Base-by-base conservation (phyloP, 169 alveolate species). In the Theileria annulata region DNA sequence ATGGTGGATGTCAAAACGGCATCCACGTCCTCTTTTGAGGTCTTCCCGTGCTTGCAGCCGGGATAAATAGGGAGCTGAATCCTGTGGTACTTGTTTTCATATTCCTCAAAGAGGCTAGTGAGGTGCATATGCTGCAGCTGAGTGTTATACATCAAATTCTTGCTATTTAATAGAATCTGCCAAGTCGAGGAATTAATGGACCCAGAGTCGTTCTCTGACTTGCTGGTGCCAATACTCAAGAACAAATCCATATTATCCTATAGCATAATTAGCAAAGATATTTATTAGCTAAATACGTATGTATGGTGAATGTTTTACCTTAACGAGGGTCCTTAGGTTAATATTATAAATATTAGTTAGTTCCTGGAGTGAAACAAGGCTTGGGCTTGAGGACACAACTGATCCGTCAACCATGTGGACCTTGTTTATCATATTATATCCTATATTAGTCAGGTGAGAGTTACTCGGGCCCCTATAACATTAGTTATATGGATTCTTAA, bases 331-430 rank as follows among this genome's bases (percentile, higher is more conserved):
- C 69, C 86, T 30, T 27, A 82, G 71, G 63, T 75, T 37, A 60
- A 51, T 51, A 27, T 79, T 79, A 68, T 82, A 82, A 9, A 82
- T 33, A 31, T 54, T 75, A 49, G 81, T 42, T 15, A 72, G 76
- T 59, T 91, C 95, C 76, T 88, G 94, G 63, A 91, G 78, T 17
- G 95, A 94, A n/a, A 91, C 86, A 13, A 90, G 60, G 30, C 94
- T 49, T 13, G 95, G 95, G 62, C 89, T 91, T 59, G 87, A 74
- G 35, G 90, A 92, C 56, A 80, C 75, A 70, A 91, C 59, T 19
- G 88, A 78, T n/a, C 95, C 95, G 78, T 91, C 95, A 10, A 91
- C 95, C 33, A 91, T 71, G 49, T 91, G 95, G 25, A 72, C 87
- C 79, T 87, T 87, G 37, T 87, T 91, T 25, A 85, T 86, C 27